Conservation (phyloP, 345 rosid genomes). For the Erucastrum elatum region DNA sequence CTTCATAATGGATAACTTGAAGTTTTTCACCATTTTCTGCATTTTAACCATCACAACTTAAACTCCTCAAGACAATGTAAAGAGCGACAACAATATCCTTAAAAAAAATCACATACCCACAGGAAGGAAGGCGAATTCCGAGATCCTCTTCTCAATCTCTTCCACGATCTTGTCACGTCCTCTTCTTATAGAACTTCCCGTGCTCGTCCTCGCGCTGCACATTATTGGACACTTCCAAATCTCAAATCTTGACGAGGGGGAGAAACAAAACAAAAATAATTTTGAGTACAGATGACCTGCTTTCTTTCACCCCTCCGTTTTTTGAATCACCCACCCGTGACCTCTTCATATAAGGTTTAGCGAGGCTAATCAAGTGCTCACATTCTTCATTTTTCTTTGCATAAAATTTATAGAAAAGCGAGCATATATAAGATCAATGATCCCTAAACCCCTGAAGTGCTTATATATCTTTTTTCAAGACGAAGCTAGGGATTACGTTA, state of each 20-base stretch:
- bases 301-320: neutral
- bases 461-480: neutral
- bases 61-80: neutral
- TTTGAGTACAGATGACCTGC: neutral
- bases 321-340: neutral
- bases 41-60: neutral
- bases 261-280: neutral
- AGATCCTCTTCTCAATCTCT: constrained; percentile 74
- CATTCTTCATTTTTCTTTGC: neutral
- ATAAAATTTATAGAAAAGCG: neutral
- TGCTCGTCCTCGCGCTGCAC: constrained; percentile 55
- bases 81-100: neutral
- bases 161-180: constrained; percentile 66
- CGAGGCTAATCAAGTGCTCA: neutral
- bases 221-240: neutral
- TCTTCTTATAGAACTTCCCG: constrained; percentile 70
- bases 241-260: neutral
- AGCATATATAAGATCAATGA: neutral
- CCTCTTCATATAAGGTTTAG: neutral
- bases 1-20: constrained; percentile 84
- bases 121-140: constrained; percentile 77
- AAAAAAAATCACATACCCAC: neutral
- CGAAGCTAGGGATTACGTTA: neutral
- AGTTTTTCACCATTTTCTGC: constrained; percentile 91
- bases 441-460: neutral